phyloP scores from a whole-genome alignment of 163 green algal genomes.

The Smithsoniella earleae region DNA sequence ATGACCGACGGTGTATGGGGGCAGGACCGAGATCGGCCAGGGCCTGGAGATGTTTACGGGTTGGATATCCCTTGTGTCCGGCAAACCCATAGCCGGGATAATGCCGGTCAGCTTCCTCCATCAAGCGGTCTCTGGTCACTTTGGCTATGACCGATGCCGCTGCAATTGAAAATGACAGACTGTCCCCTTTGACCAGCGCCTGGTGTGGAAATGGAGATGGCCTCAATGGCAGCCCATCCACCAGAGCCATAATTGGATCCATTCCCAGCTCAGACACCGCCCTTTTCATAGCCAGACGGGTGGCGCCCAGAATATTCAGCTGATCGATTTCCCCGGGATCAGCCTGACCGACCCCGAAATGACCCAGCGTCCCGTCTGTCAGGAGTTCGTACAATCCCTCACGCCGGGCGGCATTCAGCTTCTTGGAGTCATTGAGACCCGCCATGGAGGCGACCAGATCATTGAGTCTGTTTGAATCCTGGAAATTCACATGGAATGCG shows the following conservation, averaged over 20 bases:
- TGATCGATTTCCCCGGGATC: too few relatives aligned
- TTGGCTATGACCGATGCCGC: conserved; percentile 76
- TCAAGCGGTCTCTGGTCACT: conserved; percentile 84
- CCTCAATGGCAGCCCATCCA: conserved; percentile 39
- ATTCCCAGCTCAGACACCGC: not conserved
- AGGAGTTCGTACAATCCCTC: conserved; percentile 58
- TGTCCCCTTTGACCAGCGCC: conserved; percentile 71
- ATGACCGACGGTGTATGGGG: too few relatives aligned
- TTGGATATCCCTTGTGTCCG: conserved; percentile 62
- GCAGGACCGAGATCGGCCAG: too few relatives aligned
- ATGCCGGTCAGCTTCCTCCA: conserved; percentile 56
- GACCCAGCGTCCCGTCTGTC: conserved; percentile 31
- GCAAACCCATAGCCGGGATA: conserved; percentile 79
- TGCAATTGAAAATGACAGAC: conserved; percentile 61
- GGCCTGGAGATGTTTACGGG: too few relatives aligned
- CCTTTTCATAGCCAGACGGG: not conserved
- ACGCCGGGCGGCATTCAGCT: conserved; percentile 51
- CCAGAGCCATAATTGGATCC: conserved; percentile 28
- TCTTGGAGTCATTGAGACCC: conserved; percentile 68
- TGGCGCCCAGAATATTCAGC: not conserved
- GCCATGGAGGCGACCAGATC: not conserved
- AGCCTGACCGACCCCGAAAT: too few relatives aligned
- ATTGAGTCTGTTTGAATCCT: conserved; percentile 17
- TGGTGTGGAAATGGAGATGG: too few relatives aligned
- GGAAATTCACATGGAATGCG: conserved; percentile 51